Evolutionary conservation across 192 early-diverging fungal genomes (phyloP), one percentile per base, ranked within the genome.

Genomic region (Chytriomyces confervae): DNA sequence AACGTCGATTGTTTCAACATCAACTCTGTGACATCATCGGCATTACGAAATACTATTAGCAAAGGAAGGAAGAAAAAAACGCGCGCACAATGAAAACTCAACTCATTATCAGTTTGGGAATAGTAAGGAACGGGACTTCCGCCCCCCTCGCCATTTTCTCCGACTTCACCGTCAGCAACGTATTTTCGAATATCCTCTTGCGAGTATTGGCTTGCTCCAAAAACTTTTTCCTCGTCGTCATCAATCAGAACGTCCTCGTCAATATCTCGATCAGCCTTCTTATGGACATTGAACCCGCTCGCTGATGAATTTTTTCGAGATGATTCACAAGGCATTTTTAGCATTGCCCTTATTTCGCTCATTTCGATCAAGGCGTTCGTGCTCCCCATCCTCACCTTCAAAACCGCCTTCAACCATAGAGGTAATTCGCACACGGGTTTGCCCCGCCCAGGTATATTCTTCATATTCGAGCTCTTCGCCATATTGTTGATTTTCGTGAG

Each of bases 191-290:
- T 82, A 67, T 94, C 93, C 6, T 82, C 77, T 66, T 96, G 92
- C 11, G 86, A 81, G 77, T 90, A 96, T 78, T 96, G 95, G 7
- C 89, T 77, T 5, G 82, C 79, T 1, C 95, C 95, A 80, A 88
- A 96, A 48, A 50, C 48, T 18, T 87, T 81, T 13, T 85, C 85
- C 69, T 90, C 94, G 49, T 95, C 92, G 5, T 91, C 91, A 65
- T 96, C 94, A 18, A 96, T 91, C 81, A 95, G 92, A 20, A 95
- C 76, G 72, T 95, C 94, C 61, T 92, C 93, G 61, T 95, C 94
- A 11, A 88, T 85, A 68, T 93, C 92, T 27, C 86, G 81, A 67
- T 91, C 81, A 16, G 23, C 10, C 16, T 27, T 46, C 66, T 50
- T 45, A 46, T 69, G 23, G 29, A 50, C 48, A 50, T 20, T 5